Conservation (phyloP, 1,139 yeast genomes). For the Sugiyamaella japonica region DNA sequence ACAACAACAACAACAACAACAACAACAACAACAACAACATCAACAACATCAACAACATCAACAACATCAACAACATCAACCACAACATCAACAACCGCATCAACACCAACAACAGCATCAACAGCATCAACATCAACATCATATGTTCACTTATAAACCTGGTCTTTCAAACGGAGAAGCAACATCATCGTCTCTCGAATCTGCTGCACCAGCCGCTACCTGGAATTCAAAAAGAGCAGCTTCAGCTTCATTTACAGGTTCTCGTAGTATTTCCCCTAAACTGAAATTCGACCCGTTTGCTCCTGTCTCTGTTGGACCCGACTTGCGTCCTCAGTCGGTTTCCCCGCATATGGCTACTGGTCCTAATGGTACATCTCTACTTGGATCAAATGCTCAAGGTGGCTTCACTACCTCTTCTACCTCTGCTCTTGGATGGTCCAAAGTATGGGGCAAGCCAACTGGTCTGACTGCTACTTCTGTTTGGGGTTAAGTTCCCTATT, state of each 20-base stretch:
- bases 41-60: too few relatives aligned
- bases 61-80: too few relatives aligned
- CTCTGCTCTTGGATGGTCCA: constrained; percentile 23
- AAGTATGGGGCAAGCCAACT: constrained; percentile 24
- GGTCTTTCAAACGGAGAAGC: background rate
- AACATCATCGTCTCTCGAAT: background rate
- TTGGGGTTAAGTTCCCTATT: constrained; percentile 18
- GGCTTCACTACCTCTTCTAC: background rate
- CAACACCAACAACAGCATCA: too few relatives aligned
- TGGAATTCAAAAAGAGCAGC: constrained; percentile 13
- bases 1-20: too few relatives aligned
- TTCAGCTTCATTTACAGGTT: constrained; percentile 5
- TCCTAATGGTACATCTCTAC: background rate
- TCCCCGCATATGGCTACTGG: constrained; percentile 8
- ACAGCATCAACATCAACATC: too few relatives aligned
- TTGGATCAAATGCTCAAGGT: background rate
- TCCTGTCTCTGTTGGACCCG: constrained; percentile 17
- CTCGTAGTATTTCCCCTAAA: constrained; percentile 21
- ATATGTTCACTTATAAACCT: background rate
- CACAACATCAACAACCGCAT: too few relatives aligned
- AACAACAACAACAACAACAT: too few relatives aligned
- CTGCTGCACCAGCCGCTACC: background rate
- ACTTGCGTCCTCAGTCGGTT: constrained; percentile 11
- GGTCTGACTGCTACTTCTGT: constrained; percentile 22
- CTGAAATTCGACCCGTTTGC: constrained; percentile 27